A percentile compares a stretch with the other conserved stretches of the same genome.
phyloP scores from a whole-genome alignment of 2,329 filamentous ascomycete species.

The Lizonia empirigonia region DNA sequence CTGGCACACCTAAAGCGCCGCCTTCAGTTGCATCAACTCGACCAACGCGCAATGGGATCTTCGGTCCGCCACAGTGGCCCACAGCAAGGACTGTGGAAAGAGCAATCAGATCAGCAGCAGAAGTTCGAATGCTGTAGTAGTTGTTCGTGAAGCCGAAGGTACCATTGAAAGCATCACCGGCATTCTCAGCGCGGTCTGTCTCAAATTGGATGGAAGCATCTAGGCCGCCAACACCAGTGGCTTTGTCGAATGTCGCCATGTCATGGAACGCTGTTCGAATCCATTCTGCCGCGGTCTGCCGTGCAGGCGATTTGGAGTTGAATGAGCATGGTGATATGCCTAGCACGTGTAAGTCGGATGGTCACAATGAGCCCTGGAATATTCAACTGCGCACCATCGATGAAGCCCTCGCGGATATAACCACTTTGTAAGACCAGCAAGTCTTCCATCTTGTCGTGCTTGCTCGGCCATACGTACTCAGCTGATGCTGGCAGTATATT shows the following conservation, averaged over 20 bases:
- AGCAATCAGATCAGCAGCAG: constrained; percentile 42
- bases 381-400: constrained; percentile 7
- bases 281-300: constrained; percentile 38
- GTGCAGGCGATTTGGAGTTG: constrained; percentile 21
- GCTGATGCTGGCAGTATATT: constrained; percentile 11
- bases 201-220: constrained; percentile 47
- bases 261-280: constrained; percentile 47
- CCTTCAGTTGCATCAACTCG: constrained; percentile 41
- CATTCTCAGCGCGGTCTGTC: constrained; percentile 35
- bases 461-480: constrained; percentile 16
- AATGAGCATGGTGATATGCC: constrained; percentile 24
- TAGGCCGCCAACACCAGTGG: constrained; percentile 38
- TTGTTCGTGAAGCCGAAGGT: constrained; percentile 38
- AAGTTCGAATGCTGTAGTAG: constrained; percentile 27
- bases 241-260: constrained; percentile 37
- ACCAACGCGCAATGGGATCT: constrained; percentile 39
- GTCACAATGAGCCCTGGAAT: neutral
- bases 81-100: constrained; percentile 39
- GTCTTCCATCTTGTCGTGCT: constrained; percentile 13
- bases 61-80: constrained; percentile 36
- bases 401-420: constrained; percentile 8
- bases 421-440: constrained; percentile 15
- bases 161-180: constrained; percentile 41
- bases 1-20: constrained; percentile 39
- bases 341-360: neutral